Evolutionary conservation across 768 basidiomycete genomes (phyloP).

Genomic region (Holtermannia corniformis): DNA sequence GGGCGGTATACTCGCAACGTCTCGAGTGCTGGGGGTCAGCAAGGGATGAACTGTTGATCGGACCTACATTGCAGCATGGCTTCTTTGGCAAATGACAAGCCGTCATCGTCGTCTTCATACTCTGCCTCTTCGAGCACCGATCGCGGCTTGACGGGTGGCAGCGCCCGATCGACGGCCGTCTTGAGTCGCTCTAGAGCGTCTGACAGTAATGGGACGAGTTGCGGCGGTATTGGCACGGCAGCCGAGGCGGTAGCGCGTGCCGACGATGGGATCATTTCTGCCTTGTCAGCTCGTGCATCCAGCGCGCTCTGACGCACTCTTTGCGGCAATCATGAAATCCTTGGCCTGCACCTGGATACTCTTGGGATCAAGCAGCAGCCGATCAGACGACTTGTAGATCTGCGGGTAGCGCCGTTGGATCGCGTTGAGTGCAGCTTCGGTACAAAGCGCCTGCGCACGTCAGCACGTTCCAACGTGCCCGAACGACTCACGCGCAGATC

Average conservation of each 20-base stretch:
- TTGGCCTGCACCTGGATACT: constrained; percentile 71
- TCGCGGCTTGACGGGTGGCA: constrained; percentile 71
- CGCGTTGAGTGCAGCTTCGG: constrained; percentile 92
- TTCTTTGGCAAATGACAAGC: constrained; percentile 80
- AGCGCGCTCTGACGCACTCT: constrained; percentile 56
- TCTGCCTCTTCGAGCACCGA: constrained; percentile 90
- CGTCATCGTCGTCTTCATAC: constrained; percentile 62
- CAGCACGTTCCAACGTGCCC: background rate
- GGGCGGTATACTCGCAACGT: constrained; percentile 83
- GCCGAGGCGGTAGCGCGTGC: constrained; percentile 79
- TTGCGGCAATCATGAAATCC: constrained; percentile 95
- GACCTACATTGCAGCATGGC: constrained; percentile 72
- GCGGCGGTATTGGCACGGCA: constrained; percentile 72
- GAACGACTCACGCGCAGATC: constrained; percentile 68
- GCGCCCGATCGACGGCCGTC: constrained; percentile 56
- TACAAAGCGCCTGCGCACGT: constrained; percentile 71
- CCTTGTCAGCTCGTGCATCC: background rate
- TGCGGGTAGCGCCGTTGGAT: constrained; percentile 94
- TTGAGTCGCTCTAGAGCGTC: constrained; percentile 64
- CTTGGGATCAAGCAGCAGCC: constrained; percentile 73
- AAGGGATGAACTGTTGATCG: background rate
- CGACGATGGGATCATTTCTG: constrained; percentile 90
- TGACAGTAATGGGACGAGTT: constrained; percentile 68
- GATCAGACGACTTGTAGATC: constrained; percentile 84
- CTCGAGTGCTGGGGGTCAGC: constrained; percentile 62